Conservation (phyloP, 2,329 filamentous ascomycete genomes). For the Leptographium radiaticola region DNA sequence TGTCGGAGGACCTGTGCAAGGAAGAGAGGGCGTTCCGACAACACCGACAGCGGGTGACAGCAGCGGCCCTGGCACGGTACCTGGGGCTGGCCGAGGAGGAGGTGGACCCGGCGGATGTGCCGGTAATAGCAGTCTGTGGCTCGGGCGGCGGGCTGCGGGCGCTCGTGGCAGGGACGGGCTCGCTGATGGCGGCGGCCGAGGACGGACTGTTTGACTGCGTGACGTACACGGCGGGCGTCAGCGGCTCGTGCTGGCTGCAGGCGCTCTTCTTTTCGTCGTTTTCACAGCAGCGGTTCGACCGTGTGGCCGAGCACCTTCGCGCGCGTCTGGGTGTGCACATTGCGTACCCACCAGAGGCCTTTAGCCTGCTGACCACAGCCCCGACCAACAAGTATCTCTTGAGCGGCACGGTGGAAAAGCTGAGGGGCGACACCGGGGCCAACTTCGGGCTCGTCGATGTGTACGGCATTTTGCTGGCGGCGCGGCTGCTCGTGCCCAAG, state of each 20-base stretch:
- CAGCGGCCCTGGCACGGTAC: slow-evolving; percentile 67
- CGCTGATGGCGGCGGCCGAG: slow-evolving; percentile 70
- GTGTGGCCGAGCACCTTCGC: slow-evolving; percentile 75
- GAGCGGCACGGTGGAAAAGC: slow-evolving; percentile 79
- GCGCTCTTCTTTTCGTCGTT: slow-evolving; percentile 75
- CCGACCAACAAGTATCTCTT: slow-evolving; percentile 90
- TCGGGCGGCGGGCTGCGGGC: slow-evolving; percentile 86
- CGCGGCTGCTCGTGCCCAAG: slow-evolving; percentile 72
- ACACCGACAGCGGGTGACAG: slow-evolving; percentile 55
- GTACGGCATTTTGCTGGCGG: slow-evolving; percentile 77
- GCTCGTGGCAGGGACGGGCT: slow-evolving; percentile 80
- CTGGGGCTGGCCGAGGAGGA: slow-evolving; percentile 56
- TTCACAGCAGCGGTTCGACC: slow-evolving; percentile 50
- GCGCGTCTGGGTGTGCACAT: slow-evolving; percentile 76
- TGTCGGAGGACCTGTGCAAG: slow-evolving; percentile 67
- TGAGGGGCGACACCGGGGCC: slow-evolving; percentile 67
- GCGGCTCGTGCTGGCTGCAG: slow-evolving; percentile 92
- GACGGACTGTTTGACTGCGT: slow-evolving; percentile 86
- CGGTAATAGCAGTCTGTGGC: slow-evolving; percentile 84
- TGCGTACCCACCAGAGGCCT: slow-evolving; percentile 76
- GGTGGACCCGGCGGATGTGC: slow-evolving; percentile 86
- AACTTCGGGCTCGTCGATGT: slow-evolving; percentile 87
- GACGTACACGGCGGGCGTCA: slow-evolving; percentile 91
- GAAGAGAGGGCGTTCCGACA: slow-evolving; percentile 68
- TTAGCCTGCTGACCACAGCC: slow-evolving; percentile 68